phyloP scores from a whole-genome alignment of 768 basidiomycete genomes.

The Boletus pseudopeckii region DNA sequence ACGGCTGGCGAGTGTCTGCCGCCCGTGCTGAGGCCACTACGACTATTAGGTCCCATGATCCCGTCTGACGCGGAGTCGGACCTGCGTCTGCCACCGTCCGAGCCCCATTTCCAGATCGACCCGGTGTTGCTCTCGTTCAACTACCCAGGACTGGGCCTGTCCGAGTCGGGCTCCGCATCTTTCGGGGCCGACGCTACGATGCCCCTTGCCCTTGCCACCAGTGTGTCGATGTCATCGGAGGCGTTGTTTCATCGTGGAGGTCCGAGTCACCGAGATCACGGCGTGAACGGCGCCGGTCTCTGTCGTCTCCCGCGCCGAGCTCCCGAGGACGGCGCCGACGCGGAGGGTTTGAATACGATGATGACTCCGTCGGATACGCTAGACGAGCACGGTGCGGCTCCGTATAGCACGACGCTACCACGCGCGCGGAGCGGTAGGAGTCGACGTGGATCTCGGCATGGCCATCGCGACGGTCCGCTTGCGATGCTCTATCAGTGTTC shows the following conservation, averaged over 20 bases:
- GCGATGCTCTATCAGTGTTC: slow-evolving; percentile 3
- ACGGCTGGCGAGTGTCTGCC: slow-evolving; percentile 16
- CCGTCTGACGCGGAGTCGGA: not conserved
- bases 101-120: slow-evolving; percentile 23
- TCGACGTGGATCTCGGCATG: not conserved
- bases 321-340: not conserved
- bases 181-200: not conserved
- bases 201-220: not conserved
- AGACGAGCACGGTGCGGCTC: not conserved
- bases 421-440: not conserved
- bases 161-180: not conserved
- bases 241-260: no score
- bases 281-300: not conserved
- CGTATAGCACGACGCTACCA: not conserved
- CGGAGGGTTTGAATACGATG: not conserved
- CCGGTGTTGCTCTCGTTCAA: slow-evolving; percentile 22
- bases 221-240: not conserved
- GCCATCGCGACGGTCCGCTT: no score
- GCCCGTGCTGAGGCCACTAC: slow-evolving; percentile 18
- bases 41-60: slow-evolving; percentile 12
- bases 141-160: slow-evolving; percentile 5
- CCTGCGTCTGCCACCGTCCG: not conserved
- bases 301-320: not conserved
- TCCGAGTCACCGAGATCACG: no score
- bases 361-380: not conserved